phyloP scores from a whole-genome alignment of 306 rosid species.

The Mimosa pudica region DNA sequence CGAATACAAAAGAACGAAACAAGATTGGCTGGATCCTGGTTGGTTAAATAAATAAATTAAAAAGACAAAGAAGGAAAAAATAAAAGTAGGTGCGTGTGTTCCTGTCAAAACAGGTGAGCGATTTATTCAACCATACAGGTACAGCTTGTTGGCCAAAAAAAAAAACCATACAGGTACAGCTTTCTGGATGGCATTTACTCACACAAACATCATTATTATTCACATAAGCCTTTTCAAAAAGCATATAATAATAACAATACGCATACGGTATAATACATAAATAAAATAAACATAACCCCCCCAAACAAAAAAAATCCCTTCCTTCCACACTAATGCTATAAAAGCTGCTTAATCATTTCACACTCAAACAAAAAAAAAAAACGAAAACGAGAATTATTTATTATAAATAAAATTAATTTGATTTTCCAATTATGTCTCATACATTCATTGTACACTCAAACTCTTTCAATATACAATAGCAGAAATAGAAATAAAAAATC shows the following conservation, averaged over 20 bases:
- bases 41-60: neutral
- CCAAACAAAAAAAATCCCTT: neutral
- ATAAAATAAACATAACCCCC: neutral
- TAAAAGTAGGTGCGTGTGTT: conserved; percentile 34
- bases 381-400: too few species aligned
- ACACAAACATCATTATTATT: conserved; percentile 10
- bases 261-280: neutral
- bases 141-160: too few species aligned
- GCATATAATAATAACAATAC: neutral
- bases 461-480: too few species aligned
- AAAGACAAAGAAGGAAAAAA: neutral
- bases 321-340: too few species aligned
- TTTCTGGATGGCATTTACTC: neutral
- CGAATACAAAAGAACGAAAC: neutral
- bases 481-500: too few species aligned
- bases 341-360: too few species aligned
- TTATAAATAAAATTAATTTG: too few species aligned
- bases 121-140: neutral
- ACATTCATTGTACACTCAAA: too few species aligned
- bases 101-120: conserved; percentile 31
- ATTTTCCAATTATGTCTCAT: too few species aligned
- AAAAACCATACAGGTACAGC: conserved; percentile 3
- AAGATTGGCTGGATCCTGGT: neutral
- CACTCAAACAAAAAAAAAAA: too few species aligned
- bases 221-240: conserved; percentile 13